phyloP scores from a whole-genome alignment of 2,329 filamentous ascomycete species.

The Ceratocystis cubensis region DNA sequence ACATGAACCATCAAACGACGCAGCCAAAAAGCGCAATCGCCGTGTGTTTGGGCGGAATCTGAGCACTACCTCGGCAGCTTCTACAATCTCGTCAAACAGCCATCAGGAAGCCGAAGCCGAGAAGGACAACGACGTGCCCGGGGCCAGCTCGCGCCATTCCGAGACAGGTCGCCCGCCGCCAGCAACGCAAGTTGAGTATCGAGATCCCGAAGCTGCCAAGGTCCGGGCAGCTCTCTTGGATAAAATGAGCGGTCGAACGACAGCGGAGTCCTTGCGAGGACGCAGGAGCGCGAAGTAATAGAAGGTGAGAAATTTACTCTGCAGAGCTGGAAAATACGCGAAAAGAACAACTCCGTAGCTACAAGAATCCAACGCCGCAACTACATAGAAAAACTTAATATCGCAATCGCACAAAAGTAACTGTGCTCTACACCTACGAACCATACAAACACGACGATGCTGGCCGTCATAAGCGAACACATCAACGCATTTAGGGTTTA shows the following conservation, averaged over 20 bases:
- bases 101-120: slow-evolving; percentile 20
- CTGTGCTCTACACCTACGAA: too few relatives aligned
- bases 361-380: too few relatives aligned
- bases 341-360: too few relatives aligned
- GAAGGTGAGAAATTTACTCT: neutral
- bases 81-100: slow-evolving; percentile 17
- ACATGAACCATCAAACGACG: slow-evolving; percentile 21
- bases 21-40: slow-evolving; percentile 30
- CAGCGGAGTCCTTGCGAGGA: neutral
- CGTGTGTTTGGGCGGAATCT: slow-evolving; percentile 46
- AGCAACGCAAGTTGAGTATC: slow-evolving; percentile 43
- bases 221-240: slow-evolving; percentile 35
- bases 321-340: too few relatives aligned
- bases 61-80: slow-evolving; percentile 37
- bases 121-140: slow-evolving; percentile 22
- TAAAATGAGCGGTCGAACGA: slow-evolving; percentile 29
- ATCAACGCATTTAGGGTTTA: neutral
- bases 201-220: slow-evolving; percentile 37
- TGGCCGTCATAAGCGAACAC: too few relatives aligned
- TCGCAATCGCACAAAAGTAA: too few relatives aligned
- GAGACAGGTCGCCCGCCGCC: slow-evolving; percentile 27
- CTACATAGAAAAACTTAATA: too few relatives aligned
- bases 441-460: too few relatives aligned
- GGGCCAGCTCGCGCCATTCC: neutral
- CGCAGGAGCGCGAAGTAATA: neutral